Evolutionary conservation across 257 asterid species (phyloP).

Genomic region (Mentha longifolia): DNA sequence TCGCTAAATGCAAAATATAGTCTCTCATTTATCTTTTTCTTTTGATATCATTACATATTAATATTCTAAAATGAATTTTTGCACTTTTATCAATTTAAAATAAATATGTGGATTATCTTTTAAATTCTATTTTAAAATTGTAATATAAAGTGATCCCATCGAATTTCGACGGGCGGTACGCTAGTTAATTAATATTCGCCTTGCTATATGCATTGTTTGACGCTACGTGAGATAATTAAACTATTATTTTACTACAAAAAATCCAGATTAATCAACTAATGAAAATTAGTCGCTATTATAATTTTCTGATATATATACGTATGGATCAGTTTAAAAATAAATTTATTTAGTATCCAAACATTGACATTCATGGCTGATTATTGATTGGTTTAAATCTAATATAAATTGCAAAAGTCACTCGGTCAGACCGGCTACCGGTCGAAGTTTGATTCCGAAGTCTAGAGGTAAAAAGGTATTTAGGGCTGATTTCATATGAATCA

Average conservation of each 20-base stretch:
- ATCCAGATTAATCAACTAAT: too few relatives aligned
- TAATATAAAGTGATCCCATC: too few relatives aligned
- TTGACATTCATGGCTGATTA: not conserved
- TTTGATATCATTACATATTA: too few relatives aligned
- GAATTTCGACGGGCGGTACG: too few relatives aligned
- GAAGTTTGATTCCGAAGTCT: constrained; percentile 45
- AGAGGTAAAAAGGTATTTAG: constrained; percentile 14
- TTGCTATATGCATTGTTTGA: not conserved
- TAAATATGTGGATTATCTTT: too few relatives aligned
- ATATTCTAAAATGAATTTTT: too few relatives aligned
- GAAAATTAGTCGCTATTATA: too few relatives aligned
- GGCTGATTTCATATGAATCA: constrained; percentile 20
- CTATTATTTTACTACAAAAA: too few relatives aligned
- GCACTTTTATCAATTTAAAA: too few relatives aligned
- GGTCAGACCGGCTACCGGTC: constrained; percentile 54
- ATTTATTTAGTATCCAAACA: not conserved
- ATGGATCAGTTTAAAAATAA: not conserved
- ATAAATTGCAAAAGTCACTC: constrained; percentile 39
- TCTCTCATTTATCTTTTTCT: too few relatives aligned
- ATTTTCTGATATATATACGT: not conserved
- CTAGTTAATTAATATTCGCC: not conserved
- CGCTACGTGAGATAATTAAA: not conserved
- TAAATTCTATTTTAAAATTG: too few relatives aligned
- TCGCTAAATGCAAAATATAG: too few relatives aligned
- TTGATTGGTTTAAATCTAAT: constrained; percentile 32